A percentile compares a stretch with the other conserved stretches of the same genome.
Evolutionary conservation across 2,329 filamentous ascomycete species (phyloP).

Genomic region (Tricladium varicosporioides): DNA sequence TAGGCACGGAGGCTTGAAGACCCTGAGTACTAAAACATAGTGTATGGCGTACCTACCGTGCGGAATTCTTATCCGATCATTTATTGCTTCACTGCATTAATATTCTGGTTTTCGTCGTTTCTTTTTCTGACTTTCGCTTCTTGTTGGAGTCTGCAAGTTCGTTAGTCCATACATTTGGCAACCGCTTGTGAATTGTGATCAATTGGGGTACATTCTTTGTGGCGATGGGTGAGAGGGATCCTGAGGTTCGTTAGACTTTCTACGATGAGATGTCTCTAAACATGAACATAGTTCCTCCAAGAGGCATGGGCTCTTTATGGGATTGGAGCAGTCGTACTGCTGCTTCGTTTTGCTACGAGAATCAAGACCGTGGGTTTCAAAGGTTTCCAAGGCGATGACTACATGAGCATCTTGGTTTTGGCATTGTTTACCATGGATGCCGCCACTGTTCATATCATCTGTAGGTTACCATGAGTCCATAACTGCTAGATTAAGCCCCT

Average conservation of each 20-base stretch:
- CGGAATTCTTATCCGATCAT: too few relatives aligned
- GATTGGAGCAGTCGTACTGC: slow-evolving; percentile 30
- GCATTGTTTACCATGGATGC: slow-evolving; percentile 16
- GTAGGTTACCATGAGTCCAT: slow-evolving; percentile 19
- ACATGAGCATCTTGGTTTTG: slow-evolving; percentile 13
- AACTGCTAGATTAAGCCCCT: not conserved
- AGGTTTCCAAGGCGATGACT: slow-evolving; percentile 19
- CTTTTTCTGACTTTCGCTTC: too few relatives aligned
- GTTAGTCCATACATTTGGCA: not conserved
- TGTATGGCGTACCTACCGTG: too few relatives aligned
- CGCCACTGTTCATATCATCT: slow-evolving; percentile 12
- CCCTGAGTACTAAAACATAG: too few relatives aligned
- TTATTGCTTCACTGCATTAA: too few relatives aligned
- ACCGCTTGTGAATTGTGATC: not conserved
- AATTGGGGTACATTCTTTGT: not conserved
- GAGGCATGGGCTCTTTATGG: slow-evolving; percentile 33
- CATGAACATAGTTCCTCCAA: slow-evolving; percentile 25
- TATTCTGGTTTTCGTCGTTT: too few relatives aligned
- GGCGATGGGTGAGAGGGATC: slow-evolving; percentile 3
- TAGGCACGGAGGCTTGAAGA: too few relatives aligned
- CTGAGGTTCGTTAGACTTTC: not conserved
- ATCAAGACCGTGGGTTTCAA: slow-evolving; percentile 32
- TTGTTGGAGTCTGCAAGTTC: not conserved
- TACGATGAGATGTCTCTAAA: not conserved
- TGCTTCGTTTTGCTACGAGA: slow-evolving; percentile 38